A percentile compares a stretch with the other conserved stretches of the same genome.
These are phyloP conservation scores for Artemisia argyi DNA, from an alignment of 129 eudicot genomes.

Conservation along the genomic window DNA sequence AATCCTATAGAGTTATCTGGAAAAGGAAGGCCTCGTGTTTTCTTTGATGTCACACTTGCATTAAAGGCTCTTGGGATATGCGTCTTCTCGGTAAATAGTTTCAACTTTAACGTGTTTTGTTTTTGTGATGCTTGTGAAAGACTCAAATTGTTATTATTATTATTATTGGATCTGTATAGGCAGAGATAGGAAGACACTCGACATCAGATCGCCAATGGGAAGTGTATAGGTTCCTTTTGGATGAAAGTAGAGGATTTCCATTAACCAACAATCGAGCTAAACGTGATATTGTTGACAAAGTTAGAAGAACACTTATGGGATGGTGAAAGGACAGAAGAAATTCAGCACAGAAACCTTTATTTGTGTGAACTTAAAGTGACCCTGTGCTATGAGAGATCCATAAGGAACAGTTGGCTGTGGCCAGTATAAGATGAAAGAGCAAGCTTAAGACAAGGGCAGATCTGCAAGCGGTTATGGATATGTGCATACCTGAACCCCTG, in stretches of 20 bases:
- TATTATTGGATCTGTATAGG: constrained; percentile 42
- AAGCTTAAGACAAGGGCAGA: background rate
- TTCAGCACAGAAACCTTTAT: background rate
- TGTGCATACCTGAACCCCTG: no score
- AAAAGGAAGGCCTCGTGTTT: constrained; percentile 87
- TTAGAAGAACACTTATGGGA: constrained; percentile 75
- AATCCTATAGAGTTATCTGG: constrained; percentile 90
- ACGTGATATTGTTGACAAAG: constrained; percentile 62
- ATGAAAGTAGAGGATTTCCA: constrained; percentile 55
- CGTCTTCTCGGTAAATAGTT: constrained; percentile 64
- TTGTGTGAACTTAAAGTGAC: background rate
- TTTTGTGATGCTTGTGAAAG: background rate
- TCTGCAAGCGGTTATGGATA: no score
- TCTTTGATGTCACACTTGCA: constrained; percentile 74
- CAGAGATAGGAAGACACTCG: constrained; percentile 83
- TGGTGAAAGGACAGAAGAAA: constrained; percentile 42
- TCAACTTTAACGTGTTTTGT: background rate
- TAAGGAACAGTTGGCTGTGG: background rate
- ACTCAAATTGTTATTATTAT: background rate
- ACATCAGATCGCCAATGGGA: constrained; percentile 77
- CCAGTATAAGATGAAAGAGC: background rate
- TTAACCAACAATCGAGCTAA: constrained; percentile 44
- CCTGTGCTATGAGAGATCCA: background rate
- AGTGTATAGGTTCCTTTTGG: constrained; percentile 76
- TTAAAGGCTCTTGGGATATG: constrained; percentile 70